A percentile compares a stretch with the other conserved stretches of the same genome.
These are phyloP conservation scores for Phialophora tarda DNA, from an alignment of 2,329 filamentous ascomycete genomes.

Conservation along the genomic window DNA sequence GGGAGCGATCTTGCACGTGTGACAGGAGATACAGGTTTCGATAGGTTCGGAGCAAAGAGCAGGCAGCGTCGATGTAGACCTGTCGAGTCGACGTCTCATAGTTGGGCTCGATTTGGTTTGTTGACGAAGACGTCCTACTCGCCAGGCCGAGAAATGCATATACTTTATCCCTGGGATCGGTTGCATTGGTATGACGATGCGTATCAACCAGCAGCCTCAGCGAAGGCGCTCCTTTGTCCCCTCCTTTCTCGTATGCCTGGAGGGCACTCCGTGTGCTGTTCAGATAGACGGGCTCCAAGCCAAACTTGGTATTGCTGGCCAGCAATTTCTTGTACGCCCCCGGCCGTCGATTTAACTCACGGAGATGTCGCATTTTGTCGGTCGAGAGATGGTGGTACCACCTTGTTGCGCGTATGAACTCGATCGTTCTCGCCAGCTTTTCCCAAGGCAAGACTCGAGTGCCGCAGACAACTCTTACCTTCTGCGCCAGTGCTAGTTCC, in stretches of 20 bases:
- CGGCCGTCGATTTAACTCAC: neutral
- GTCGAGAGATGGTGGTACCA: constrained; percentile 22
- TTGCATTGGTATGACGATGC: constrained; percentile 18
- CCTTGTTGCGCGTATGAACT: constrained; percentile 18
- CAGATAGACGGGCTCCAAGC: constrained; percentile 18
- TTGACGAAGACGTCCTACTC: neutral
- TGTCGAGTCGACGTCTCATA: constrained; percentile 15
- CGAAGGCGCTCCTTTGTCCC: constrained; percentile 3
- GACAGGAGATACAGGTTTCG: constrained; percentile 16
- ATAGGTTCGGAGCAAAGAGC: constrained; percentile 6
- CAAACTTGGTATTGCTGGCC: constrained; percentile 15
- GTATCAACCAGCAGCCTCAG: constrained; percentile 16
- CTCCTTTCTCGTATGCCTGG: constrained; percentile 4
- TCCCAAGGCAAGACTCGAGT: constrained; percentile 10
- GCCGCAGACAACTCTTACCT: constrained; percentile 18
- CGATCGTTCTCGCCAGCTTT: constrained; percentile 18
- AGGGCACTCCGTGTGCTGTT: constrained; percentile 20
- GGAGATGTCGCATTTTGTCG: constrained; percentile 17
- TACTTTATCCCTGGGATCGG: constrained; percentile 20
- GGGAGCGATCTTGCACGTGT: constrained; percentile 17
- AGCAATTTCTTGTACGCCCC: constrained; percentile 14
- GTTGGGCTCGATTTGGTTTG: constrained; percentile 17
- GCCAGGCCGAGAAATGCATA: constrained; percentile 21
- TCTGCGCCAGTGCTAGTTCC: constrained; percentile 24
- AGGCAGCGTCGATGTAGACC: constrained; percentile 19